phyloP scores from a whole-genome alignment of 2,329 filamentous ascomycete species.

The Paecilomyces formosus region DNA sequence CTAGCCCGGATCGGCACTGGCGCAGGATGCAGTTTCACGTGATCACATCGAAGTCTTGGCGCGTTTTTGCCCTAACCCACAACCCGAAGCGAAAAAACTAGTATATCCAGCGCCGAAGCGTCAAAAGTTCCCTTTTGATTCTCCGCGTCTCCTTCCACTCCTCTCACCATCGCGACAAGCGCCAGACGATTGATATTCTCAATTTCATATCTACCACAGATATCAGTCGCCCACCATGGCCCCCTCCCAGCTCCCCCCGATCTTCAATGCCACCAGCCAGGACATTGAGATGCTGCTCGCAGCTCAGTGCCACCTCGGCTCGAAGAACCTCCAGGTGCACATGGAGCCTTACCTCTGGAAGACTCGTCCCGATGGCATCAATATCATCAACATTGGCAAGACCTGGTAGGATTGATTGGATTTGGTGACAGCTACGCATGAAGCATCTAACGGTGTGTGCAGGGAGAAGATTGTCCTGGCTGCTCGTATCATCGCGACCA shows the following conservation, averaged over 20 bases:
- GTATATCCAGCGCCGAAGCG: constrained; percentile 14
- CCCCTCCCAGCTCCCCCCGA: constrained; percentile 83
- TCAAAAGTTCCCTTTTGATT: constrained; percentile 7
- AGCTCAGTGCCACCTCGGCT: constrained; percentile 91
- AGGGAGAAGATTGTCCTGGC: constrained; percentile 99
- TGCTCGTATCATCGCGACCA: constrained; percentile 95
- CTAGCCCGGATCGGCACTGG: constrained; percentile 16
- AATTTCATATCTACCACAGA: constrained; percentile 24
- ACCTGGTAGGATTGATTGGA: constrained; percentile 66
- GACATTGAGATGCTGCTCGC: constrained; percentile 99
- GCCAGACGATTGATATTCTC: constrained; percentile 40
- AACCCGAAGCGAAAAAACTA: constrained; percentile 32
- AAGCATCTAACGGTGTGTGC: constrained; percentile 11
- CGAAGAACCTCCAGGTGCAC: constrained; percentile 99
- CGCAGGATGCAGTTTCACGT: constrained; percentile 7
- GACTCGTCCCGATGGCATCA: constrained; percentile 96
- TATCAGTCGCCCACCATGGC: constrained; percentile 73
- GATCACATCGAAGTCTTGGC: constrained; percentile 4
- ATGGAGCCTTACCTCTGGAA: constrained; percentile 99
- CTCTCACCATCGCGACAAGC: constrained; percentile 33
- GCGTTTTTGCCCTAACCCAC: constrained; percentile 32
- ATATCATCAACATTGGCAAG: constrained; percentile 99
- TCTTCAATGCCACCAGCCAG: constrained; percentile 94
- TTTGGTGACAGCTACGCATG: constrained; percentile 1
- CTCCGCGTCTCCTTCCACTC: constrained; percentile 21